These are phyloP conservation scores for Plantago lanceolata DNA, from an alignment of 305 asterid species.

Conservation along the genomic window DNA sequence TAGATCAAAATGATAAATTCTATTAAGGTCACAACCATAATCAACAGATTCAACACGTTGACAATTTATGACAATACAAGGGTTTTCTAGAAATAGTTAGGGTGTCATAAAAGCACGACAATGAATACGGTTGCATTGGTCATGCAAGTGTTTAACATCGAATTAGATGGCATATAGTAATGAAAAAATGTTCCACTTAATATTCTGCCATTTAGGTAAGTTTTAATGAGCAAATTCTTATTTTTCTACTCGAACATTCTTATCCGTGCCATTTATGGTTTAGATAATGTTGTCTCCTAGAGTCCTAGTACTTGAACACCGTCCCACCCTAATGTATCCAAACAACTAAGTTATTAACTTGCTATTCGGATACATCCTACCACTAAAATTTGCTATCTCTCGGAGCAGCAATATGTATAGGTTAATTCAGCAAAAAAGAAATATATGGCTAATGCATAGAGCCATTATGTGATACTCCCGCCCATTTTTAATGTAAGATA, in stretches of 20 bases:
- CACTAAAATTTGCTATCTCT: background rate
- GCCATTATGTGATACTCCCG: background rate
- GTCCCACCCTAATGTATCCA: background rate
- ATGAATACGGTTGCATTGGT: background rate
- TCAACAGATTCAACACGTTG: background rate
- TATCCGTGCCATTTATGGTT: background rate
- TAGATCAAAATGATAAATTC: no score
- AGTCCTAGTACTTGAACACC: background rate
- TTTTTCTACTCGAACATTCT: constrained; percentile 1
- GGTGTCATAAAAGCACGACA: background rate
- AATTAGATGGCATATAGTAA: background rate
- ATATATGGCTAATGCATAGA: background rate
- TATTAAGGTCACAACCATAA: background rate
- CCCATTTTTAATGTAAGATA: no score
- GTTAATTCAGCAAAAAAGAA: background rate
- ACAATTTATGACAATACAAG: background rate
- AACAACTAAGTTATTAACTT: background rate
- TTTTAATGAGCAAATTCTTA: background rate
- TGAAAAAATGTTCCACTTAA: background rate
- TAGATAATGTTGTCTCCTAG: background rate
- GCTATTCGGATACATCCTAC: background rate
- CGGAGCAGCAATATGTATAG: background rate
- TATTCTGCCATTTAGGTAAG: background rate
- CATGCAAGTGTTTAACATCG: background rate
- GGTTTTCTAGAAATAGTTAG: background rate